A percentile compares a stretch with the other conserved stretches of the same genome.
These are phyloP conservation scores for Gymnopilus dilepis DNA, from an alignment of 768 basidiomycete genomes.

Conservation along the genomic window DNA sequence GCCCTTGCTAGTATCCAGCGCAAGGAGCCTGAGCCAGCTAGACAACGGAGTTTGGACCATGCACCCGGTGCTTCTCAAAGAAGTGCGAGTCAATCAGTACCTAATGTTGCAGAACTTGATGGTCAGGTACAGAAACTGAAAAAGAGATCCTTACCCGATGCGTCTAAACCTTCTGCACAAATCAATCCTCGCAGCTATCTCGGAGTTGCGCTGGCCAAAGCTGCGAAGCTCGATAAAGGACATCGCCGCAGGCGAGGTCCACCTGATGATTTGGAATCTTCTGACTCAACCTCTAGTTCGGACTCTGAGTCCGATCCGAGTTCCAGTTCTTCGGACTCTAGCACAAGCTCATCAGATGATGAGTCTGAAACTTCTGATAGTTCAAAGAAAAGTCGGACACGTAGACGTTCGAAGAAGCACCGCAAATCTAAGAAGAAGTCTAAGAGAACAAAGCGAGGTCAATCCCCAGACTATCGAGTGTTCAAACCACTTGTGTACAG, in stretches of 20 bases:
- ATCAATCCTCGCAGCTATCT: conserved; percentile 13
- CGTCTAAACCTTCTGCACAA: conserved; percentile 5
- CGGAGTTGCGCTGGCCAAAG: conserved; percentile 5
- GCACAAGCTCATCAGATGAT: background rate
- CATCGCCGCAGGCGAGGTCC: background rate
- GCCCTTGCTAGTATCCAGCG: conserved; percentile 6
- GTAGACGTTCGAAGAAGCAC: background rate
- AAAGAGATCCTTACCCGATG: background rate
- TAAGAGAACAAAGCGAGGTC: background rate
- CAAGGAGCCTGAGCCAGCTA: background rate
- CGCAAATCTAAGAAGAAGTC: background rate
- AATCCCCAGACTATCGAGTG: conserved; percentile 17
- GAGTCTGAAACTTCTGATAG: background rate
- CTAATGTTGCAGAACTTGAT: background rate
- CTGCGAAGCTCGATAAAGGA: background rate
- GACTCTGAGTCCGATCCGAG: background rate
- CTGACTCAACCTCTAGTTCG: conserved; percentile 8
- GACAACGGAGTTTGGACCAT: background rate
- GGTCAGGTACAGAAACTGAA: background rate
- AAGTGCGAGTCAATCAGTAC: background rate
- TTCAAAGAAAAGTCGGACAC: background rate
- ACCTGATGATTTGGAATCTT: background rate
- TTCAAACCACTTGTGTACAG: conserved; percentile 26
- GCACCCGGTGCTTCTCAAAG: background rate
- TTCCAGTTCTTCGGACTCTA: background rate